These are phyloP conservation scores for Sugiyamaella americana DNA, from an alignment of 805 yeast genomes.

Conservation along the genomic window DNA sequence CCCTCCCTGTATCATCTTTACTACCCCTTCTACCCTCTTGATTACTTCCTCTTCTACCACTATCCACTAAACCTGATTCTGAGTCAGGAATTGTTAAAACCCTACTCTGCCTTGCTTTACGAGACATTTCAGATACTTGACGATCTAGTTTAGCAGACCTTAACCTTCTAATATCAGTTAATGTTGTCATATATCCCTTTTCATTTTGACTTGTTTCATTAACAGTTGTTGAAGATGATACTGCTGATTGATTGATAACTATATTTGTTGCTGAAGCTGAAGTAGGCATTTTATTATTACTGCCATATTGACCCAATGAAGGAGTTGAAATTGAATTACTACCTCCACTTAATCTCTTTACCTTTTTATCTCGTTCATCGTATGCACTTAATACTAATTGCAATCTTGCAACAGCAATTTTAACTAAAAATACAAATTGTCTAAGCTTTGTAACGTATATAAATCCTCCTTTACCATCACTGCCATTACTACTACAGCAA, in stretches of 20 bases:
- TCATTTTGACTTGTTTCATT: slow-evolving; percentile 5
- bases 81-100: slow-evolving; percentile 53
- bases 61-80: slow-evolving; percentile 21
- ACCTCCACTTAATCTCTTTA: slow-evolving; percentile 1
- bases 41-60: slow-evolving; percentile 12
- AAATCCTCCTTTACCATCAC: slow-evolving; percentile 31
- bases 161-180: slow-evolving; percentile 69
- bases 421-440: slow-evolving; percentile 70
- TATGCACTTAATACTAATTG: slow-evolving; percentile 35
- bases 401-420: slow-evolving; percentile 74
- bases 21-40: slow-evolving; percentile 3
- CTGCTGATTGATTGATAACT: slow-evolving; percentile 3
- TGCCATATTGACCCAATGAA: background rate
- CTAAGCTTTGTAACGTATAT: slow-evolving; percentile 57
- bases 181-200: slow-evolving; percentile 54
- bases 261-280: background rate
- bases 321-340: background rate
- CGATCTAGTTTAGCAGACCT: slow-evolving; percentile 68
- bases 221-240: background rate
- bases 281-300: background rate
- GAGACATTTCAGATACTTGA: slow-evolving; percentile 46
- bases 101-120: slow-evolving; percentile 59
- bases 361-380: slow-evolving; percentile 20
- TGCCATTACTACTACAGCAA: slow-evolving; percentile 45
- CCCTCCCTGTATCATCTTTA: background rate